Percentiles rank a stretch among this genome's conserved stretches.
Evolutionary conservation across 768 basidiomycete genomes (phyloP).

Genomic region (Boletus vermiculosoides): DNA sequence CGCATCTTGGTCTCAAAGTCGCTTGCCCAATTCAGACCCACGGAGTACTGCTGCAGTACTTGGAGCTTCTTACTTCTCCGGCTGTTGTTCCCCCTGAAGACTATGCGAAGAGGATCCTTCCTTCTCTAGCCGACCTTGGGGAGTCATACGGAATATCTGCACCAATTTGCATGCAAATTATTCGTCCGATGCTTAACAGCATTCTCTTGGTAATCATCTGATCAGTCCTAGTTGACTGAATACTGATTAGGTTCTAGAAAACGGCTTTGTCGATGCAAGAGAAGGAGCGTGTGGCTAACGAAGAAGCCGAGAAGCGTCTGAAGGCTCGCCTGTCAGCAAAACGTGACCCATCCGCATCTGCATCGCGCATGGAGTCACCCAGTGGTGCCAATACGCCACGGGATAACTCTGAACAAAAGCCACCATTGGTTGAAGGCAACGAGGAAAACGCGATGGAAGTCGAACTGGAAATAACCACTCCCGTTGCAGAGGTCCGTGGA

Average conservation of each 20-base stretch:
- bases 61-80: constrained; percentile 81
- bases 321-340: constrained; percentile 76
- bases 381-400: constrained; percentile 34
- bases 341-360: constrained; percentile 56
- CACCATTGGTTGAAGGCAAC: constrained; percentile 31
- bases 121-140: constrained; percentile 71
- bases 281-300: constrained; percentile 64
- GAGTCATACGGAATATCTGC: constrained; percentile 77
- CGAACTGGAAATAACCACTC: constrained; percentile 35
- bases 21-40: constrained; percentile 61
- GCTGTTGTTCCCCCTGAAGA: constrained; percentile 65
- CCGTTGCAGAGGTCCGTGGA: constrained; percentile 26
- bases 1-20: constrained; percentile 20
- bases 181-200: constrained; percentile 75
- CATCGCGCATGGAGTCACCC: constrained; percentile 67
- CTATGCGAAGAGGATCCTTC: constrained; percentile 72
- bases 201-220: constrained; percentile 52
- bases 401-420: constrained; percentile 26
- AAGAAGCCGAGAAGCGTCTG: constrained; percentile 77
- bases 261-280: constrained; percentile 65
- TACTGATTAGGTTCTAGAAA: constrained; percentile 38
- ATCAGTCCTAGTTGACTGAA: background rate
- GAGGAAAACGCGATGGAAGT: constrained; percentile 57
- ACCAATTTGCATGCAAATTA: constrained; percentile 91
- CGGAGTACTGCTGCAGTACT: constrained; percentile 87